A percentile compares a stretch with the other conserved stretches of the same genome.
Evolutionary conservation across 73 alveolate species (phyloP).

Genomic region (Paramecium tetraurelia): DNA sequence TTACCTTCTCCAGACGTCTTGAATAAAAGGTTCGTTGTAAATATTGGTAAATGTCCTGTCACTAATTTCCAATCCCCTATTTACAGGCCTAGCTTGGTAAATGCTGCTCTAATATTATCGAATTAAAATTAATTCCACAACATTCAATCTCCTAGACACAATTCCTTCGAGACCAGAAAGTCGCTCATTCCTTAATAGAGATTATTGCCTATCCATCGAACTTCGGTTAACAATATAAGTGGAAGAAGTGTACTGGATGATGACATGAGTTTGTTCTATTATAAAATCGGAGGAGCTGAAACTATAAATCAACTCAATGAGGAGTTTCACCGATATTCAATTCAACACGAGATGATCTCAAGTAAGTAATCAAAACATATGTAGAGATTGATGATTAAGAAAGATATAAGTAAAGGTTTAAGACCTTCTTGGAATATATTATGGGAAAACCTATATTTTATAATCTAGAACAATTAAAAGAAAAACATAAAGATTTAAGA

Average conservation of each 20-base stretch:
- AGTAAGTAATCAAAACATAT: background rate
- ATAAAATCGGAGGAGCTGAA: constrained; percentile 8
- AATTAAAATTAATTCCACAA: background rate
- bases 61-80: background rate
- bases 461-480: background rate
- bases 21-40: background rate
- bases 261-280: background rate
- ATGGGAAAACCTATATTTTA: constrained; percentile 40
- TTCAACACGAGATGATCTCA: background rate
- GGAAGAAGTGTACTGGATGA: constrained; percentile 6
- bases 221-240: background rate
- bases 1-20: background rate
- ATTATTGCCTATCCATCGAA: background rate
- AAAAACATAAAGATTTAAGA: background rate
- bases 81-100: background rate
- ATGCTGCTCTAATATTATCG: background rate
- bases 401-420: background rate
- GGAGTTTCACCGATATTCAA: background rate
- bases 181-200: background rate
- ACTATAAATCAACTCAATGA: background rate
- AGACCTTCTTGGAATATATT: background rate
- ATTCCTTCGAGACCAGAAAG: background rate
- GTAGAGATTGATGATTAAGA: constrained; percentile 2
- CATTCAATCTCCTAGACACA: background rate
- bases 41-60: background rate